Evolutionary conservation across 495 filamentous ascomycete genomes (phyloP), one percentile per base, ranked within the genome.

Genomic region (Cryomyces antarcticus): DNA sequence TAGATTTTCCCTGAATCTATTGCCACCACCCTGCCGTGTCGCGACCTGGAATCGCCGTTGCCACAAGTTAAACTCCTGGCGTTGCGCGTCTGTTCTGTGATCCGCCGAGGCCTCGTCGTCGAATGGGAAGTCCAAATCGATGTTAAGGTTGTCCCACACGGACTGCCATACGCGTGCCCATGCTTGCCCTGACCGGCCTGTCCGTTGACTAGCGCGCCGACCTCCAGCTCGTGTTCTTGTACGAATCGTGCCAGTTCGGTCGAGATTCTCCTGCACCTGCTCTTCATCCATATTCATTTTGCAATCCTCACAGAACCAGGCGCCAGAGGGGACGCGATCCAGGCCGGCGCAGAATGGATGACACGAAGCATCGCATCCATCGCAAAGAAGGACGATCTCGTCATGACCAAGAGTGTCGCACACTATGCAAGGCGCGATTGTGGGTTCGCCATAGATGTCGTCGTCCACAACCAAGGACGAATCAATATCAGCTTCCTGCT

Each of bases 101-200:
- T 48, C 71, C 71, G 50, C 76, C 70, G 30, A 67, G 66, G 49
- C 69, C 27, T 84, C 78, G 49, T 88, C 80, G 47, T 85, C 81
- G 52, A 86, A 88, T 9, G 83, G 81, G 53, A 87, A 89, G 55
- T 95, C 86, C 17, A 93, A 69, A 52, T 95, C 87, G 34, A 95
- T 47, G 46, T 81, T 75, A 7, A 86, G 59, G 37, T 69, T 59
- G 39, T 75, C 64, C 64, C 69, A 75, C 2, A 81, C 72, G 29
- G 66, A 68, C 54, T 77, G 72, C 76, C 76, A 81, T 24, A 80
- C 75, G 4, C 70, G 66, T n/a, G 71, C 71, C 75, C 75, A 81
- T 46, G 40, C 28, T 30, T 35, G 35, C 5, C 44, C 28, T 72
- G 67, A 28, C 62, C 66, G 35, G 5, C 67, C 59, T 6, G 69